phyloP scores from a whole-genome alignment of 805 yeast species.

The Teunomyces stri region DNA sequence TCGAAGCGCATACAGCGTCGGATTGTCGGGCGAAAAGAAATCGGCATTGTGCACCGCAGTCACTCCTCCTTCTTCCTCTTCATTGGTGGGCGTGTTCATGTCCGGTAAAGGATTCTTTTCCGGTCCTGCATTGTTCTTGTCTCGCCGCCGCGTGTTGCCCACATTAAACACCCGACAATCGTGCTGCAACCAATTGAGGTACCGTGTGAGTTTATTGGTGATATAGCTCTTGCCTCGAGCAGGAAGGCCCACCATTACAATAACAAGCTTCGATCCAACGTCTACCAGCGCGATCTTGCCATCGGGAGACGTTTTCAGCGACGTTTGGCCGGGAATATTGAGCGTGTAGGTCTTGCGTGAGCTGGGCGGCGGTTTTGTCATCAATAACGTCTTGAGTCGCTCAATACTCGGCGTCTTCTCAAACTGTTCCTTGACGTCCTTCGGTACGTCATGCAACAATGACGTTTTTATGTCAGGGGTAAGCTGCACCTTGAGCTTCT shows the following conservation, averaged over 20 bases:
- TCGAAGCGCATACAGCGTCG: constrained; percentile 59
- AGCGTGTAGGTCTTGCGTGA: constrained; percentile 73
- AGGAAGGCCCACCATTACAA: constrained; percentile 95
- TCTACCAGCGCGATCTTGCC: constrained; percentile 63
- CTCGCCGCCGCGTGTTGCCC: constrained; percentile 88
- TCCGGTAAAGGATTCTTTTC: constrained; percentile 58
- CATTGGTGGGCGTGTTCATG: constrained; percentile 34
- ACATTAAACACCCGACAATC: constrained; percentile 90
- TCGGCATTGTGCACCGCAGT: constrained; percentile 64
- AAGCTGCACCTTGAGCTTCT: constrained; percentile 4
- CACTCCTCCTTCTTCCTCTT: constrained; percentile 14
- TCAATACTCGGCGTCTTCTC: constrained; percentile 43
- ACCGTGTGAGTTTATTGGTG: constrained; percentile 86
- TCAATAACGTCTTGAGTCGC: constrained; percentile 32
- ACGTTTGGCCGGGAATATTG: constrained; percentile 90
- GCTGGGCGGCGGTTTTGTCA: constrained; percentile 37
- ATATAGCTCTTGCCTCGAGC: constrained; percentile 94
- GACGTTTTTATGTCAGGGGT: constrained; percentile 8
- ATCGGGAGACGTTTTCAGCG: constrained; percentile 75
- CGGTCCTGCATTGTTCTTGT: constrained; percentile 64
- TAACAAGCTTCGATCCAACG: constrained; percentile 79
- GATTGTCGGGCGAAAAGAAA: constrained; percentile 81
- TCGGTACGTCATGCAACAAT: constrained; percentile 32
- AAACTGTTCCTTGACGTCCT: constrained; percentile 32
- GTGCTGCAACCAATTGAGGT: constrained; percentile 91